Conservation (phyloP, 2,329 filamentous ascomycete species). For the Rhynchosporium secalis region DNA sequence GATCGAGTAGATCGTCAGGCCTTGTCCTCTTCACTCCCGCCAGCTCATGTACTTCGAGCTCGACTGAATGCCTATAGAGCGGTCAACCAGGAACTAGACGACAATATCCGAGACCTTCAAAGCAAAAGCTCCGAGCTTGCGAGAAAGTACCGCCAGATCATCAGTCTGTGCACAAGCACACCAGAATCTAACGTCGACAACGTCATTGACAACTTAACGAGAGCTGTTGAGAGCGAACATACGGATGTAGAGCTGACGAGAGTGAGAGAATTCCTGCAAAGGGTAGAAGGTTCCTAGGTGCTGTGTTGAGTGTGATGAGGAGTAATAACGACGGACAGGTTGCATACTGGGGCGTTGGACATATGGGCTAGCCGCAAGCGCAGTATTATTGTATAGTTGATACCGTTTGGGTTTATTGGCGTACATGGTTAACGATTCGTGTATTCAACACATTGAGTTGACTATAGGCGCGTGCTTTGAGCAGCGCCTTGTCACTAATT, state of each 20-base stretch:
- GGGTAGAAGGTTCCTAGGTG: slow-evolving; percentile 53
- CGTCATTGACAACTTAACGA: slow-evolving; percentile 74
- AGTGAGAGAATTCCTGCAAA: slow-evolving; percentile 76
- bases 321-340: slow-evolving; percentile 2
- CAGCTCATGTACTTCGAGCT: slow-evolving; percentile 61
- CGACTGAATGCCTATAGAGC: slow-evolving; percentile 68
- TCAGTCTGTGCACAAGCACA: slow-evolving; percentile 81
- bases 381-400: slow-evolving; percentile 9
- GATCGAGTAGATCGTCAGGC: slow-evolving; percentile 45
- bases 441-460: slow-evolving; percentile 1
- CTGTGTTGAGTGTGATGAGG: not conserved
- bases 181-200: slow-evolving; percentile 72
- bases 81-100: slow-evolving; percentile 66
- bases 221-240: slow-evolving; percentile 86
- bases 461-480: not conserved
- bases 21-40: slow-evolving; percentile 49
- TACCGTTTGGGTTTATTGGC: not conserved
- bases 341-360: not conserved
- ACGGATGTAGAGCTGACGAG: slow-evolving; percentile 73
- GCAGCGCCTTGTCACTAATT: not conserved
- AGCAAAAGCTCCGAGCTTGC: slow-evolving; percentile 82
- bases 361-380: slow-evolving; percentile 2
- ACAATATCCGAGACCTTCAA: slow-evolving; percentile 69
- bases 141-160: slow-evolving; percentile 82
- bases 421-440: slow-evolving; percentile 3